Percentiles rank a stretch among this genome's conserved stretches.
Evolutionary conservation across 2,329 filamentous ascomycete genomes (phyloP).

Genomic region (Apiospora koreana): DNA sequence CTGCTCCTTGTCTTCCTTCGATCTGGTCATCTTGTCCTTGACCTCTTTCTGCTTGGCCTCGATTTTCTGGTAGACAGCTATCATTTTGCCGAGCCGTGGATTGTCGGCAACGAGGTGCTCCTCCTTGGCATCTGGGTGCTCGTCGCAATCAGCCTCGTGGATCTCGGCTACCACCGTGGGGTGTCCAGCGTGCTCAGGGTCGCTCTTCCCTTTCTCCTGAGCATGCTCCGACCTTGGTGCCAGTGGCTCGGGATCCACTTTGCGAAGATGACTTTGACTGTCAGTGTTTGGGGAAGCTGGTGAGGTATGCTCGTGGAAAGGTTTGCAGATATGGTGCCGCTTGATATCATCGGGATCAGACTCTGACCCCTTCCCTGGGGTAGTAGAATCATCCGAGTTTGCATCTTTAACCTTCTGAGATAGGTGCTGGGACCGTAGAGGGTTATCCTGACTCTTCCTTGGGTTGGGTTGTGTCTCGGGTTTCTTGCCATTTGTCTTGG

Average conservation of each 20-base stretch:
- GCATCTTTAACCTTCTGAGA: constrained; percentile 16
- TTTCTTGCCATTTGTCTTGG: background rate
- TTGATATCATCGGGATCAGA: constrained; percentile 2
- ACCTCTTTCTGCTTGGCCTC: background rate
- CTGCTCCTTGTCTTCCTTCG: constrained; percentile 18
- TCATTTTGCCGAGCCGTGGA: constrained; percentile 2
- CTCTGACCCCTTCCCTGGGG: constrained; percentile 19
- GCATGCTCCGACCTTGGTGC: constrained; percentile 6
- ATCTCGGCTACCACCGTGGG: background rate
- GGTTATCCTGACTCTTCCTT: background rate
- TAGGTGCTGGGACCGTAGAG: too few relatives aligned
- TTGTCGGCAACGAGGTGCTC: background rate
- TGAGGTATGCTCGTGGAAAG: background rate
- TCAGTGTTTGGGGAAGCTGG: background rate
- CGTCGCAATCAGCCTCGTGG: background rate
- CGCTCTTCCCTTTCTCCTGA: background rate
- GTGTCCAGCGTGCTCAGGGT: background rate
- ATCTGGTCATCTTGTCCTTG: background rate
- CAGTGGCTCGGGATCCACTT: background rate
- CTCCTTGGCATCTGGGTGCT: background rate
- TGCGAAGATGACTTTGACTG: background rate
- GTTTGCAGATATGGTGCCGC: background rate
- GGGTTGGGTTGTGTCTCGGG: background rate
- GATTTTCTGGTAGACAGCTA: background rate
- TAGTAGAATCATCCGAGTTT: constrained; percentile 17